Evolutionary conservation across 2,329 filamentous ascomycete species (phyloP).

Genomic region (Onygenales sp.): DNA sequence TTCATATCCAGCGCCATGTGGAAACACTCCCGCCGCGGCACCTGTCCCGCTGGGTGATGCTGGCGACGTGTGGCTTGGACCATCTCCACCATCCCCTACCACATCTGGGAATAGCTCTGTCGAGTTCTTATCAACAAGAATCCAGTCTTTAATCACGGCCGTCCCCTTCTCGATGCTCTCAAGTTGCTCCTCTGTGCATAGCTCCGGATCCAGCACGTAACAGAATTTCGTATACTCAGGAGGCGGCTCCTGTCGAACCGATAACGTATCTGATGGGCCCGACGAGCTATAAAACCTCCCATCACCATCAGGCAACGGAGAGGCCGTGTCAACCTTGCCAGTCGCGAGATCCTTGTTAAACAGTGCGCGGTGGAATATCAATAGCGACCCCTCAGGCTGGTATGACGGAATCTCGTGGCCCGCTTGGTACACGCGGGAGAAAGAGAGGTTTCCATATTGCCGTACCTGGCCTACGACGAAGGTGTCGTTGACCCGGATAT

Average conservation of each 20-base stretch:
- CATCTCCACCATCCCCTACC: neutral
- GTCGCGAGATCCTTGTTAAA: conserved; percentile 45
- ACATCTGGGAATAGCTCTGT: neutral
- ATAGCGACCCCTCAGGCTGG: conserved; percentile 44
- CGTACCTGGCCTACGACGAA: conserved; percentile 39
- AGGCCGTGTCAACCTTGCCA: conserved; percentile 33
- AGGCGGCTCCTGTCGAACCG: neutral
- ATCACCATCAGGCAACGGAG: neutral
- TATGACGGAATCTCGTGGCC: conserved; percentile 44
- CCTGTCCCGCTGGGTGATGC: neutral
- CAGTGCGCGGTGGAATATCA: conserved; percentile 45
- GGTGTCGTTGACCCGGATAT: conserved; percentile 30
- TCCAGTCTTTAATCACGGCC: conserved; percentile 37
- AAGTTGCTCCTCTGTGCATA: conserved; percentile 38
- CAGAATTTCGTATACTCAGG: neutral
- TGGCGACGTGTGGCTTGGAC: neutral
- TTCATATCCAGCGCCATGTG: neutral
- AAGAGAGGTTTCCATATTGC: conserved; percentile 41
- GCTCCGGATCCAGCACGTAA: conserved; percentile 10
- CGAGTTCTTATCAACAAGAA: conserved; percentile 26
- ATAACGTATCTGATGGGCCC: neutral
- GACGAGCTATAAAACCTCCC: conserved; percentile 7
- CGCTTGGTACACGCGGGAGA: conserved; percentile 38
- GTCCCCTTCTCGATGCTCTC: conserved; percentile 33
- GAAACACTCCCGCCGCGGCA: neutral